A percentile compares a stretch with the other conserved stretches of the same genome.
phyloP scores from a whole-genome alignment of 768 basidiomycete species.

The Russula earlei region DNA sequence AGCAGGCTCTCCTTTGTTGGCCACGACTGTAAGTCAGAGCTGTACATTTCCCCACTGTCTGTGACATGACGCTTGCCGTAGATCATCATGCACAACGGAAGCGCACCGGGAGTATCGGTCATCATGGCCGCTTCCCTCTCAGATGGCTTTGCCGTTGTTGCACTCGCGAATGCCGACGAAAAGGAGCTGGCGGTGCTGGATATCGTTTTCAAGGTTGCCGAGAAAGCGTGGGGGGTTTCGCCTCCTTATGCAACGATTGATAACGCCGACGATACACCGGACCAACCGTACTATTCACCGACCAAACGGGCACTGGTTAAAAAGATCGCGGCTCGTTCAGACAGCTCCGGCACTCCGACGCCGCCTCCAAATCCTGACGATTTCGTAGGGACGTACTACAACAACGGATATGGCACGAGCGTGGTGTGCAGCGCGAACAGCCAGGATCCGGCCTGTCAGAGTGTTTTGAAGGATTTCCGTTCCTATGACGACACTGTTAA shows the following conservation, averaged over 20 bases:
- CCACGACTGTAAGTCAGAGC: constrained; percentile 30
- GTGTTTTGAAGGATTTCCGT: constrained; percentile 1
- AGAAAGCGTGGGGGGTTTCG: background rate
- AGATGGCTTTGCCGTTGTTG: constrained; percentile 29
- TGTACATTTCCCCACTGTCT: background rate
- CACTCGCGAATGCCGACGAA: constrained; percentile 21
- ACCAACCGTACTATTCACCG: too few species aligned
- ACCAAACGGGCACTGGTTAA: too few species aligned
- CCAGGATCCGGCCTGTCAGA: background rate
- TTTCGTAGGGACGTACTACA: constrained; percentile 1
- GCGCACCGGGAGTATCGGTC: constrained; percentile 29
- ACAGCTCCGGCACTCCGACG: background rate
- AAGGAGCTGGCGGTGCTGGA: background rate
- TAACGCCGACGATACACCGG: background rate
- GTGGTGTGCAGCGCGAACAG: constrained; percentile 3
- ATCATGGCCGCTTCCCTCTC: constrained; percentile 28
- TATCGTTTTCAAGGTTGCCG: background rate
- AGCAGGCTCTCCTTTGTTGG: constrained; percentile 29
- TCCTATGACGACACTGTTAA: background rate
- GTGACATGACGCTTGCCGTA: constrained; percentile 9
- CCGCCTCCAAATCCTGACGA: background rate
- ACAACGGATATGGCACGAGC: background rate
- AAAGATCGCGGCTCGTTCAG: background rate
- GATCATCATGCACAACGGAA: constrained; percentile 29
- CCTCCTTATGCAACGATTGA: background rate